phyloP scores from a whole-genome alignment of 352 stramenopile genomes.

The Phytophthora fragariae region DNA sequence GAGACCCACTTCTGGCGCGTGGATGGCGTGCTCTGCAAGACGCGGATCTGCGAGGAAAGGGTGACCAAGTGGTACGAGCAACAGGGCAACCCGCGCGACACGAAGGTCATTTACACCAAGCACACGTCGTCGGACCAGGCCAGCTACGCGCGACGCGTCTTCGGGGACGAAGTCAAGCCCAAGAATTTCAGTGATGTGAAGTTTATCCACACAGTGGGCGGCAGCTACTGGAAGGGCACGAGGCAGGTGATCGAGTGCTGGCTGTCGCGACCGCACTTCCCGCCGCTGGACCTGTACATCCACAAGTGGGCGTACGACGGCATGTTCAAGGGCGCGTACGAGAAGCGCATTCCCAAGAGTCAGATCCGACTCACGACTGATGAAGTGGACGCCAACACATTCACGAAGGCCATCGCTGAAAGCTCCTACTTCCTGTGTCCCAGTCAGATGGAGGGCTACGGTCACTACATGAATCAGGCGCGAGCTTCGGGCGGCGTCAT shows the following conservation, averaged over 20 bases:
- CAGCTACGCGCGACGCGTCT: conserved; percentile 37
- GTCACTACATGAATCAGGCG: conserved; percentile 78
- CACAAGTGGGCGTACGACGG: conserved; percentile 48
- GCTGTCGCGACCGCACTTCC: conserved; percentile 54
- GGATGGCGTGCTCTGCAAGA: conserved; percentile 59
- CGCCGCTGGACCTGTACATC: conserved; percentile 60
- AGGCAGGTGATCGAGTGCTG: conserved; percentile 64
- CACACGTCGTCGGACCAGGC: conserved; percentile 64
- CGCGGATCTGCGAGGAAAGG: conserved; percentile 48
- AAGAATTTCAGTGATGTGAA: conserved; percentile 51
- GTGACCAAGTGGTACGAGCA: conserved; percentile 62
- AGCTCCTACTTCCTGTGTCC: conserved; percentile 64
- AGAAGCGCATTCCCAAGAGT: conserved; percentile 40
- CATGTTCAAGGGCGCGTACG: conserved; percentile 44
- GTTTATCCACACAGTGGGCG: conserved; percentile 49
- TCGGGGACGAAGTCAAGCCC: conserved; percentile 33
- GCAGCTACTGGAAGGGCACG: conserved; percentile 62
- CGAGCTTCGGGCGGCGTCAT: conserved; percentile 58
- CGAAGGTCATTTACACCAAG: conserved; percentile 65
- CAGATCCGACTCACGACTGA: conserved; percentile 44
- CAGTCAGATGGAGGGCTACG: conserved; percentile 71
- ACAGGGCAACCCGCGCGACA: conserved; percentile 55
- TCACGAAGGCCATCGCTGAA: conserved; percentile 54
- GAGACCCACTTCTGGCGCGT: conserved; percentile 48
- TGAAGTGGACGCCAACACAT: conserved; percentile 41